Evolutionary conservation across 176 grass and related monocot genomes (phyloP).

Genomic region (Lolium multiflorum): DNA sequence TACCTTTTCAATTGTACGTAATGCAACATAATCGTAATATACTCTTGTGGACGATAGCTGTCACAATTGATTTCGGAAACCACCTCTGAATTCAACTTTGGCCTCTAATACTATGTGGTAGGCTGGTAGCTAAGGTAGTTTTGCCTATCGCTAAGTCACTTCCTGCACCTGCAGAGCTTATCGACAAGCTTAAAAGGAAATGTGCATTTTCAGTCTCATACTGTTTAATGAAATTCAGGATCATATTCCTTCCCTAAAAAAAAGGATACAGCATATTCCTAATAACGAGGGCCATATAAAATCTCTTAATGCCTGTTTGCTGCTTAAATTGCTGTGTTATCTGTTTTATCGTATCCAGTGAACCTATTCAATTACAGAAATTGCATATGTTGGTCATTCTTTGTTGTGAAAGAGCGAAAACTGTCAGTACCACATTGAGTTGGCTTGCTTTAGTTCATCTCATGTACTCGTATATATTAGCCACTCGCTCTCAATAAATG

Average conservation of each 20-base stretch:
- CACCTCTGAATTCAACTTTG: constrained; percentile 31
- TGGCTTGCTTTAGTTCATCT: constrained; percentile 37
- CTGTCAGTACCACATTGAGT: background rate
- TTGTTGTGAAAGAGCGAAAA: constrained; percentile 33
- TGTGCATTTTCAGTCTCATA: constrained; percentile 12
- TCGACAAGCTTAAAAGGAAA: constrained; percentile 12
- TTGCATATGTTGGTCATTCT: background rate
- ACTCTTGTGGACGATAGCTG: background rate
- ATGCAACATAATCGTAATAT: constrained; percentile 4
- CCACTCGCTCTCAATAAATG: constrained; percentile 22
- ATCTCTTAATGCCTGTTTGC: background rate
- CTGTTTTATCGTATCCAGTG: background rate
- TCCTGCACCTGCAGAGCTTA: constrained; percentile 30
- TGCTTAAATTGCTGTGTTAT: constrained; percentile 8
- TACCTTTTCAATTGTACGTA: constrained; percentile 10
- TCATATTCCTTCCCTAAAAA: no score
- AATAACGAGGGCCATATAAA: constrained; percentile 15
- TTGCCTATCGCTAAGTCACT: constrained; percentile 11
- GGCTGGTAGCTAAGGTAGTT: constrained; percentile 1
- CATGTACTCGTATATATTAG: constrained; percentile 28
- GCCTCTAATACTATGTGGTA: background rate
- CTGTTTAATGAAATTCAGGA: constrained; percentile 33
- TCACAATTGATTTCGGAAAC: constrained; percentile 18
- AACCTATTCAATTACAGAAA: constrained; percentile 23
- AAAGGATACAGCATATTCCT: constrained; percentile 13